Evolutionary conservation across 805 yeast species (phyloP), one percentile per base, ranked within the genome.

Genomic region (Starmerella sirachaensis): DNA sequence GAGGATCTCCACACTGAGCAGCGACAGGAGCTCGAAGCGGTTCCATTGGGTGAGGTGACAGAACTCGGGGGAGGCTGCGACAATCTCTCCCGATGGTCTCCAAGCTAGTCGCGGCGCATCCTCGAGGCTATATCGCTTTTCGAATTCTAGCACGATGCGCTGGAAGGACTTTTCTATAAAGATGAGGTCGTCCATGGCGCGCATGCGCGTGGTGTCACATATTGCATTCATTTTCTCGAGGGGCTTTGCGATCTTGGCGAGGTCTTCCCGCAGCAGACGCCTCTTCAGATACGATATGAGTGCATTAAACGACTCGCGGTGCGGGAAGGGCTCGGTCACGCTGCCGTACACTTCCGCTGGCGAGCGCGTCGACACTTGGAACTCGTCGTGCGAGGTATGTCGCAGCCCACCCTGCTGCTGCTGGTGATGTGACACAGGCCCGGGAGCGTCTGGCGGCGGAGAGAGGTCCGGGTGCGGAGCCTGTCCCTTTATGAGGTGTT

Each of bases 81-180:
- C 91, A 10, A 88, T 80, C 57, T 88, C 94, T 7, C 95, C 94
- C 1, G 95, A 85, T 37, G 97, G 68, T 48, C 98, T 66, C 97
- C 97, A 88, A 3, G 85, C 88, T 17, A 88, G 71, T 0, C 95
- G 85, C 2, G 97, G 97, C 0, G 96, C 88, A 0, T 96, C 96
- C 23, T 84, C 74, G 16, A 80, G 74, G 17, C 75, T 68, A 27
- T 91, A 79, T 55, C 82, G 81, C 56, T 78, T 80, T 43, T 84
- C 86, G 56, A 85, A 88, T 43, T 93, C 94, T 30, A 88, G 62
- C 25, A 88, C 62, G 0, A 97, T 85, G 31, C 98, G 64, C 58
- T 88, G 97, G 61, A 86, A 88, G 50, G 94, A 82, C 61, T 88
- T 93, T 55, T 88, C 98, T 79, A 91, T 84, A 54, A 88, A 88